Percentiles rank a stretch among this genome's conserved stretches.
phyloP scores from a whole-genome alignment of 2,329 filamentous ascomycete species.

The Fusarium sp. region DNA sequence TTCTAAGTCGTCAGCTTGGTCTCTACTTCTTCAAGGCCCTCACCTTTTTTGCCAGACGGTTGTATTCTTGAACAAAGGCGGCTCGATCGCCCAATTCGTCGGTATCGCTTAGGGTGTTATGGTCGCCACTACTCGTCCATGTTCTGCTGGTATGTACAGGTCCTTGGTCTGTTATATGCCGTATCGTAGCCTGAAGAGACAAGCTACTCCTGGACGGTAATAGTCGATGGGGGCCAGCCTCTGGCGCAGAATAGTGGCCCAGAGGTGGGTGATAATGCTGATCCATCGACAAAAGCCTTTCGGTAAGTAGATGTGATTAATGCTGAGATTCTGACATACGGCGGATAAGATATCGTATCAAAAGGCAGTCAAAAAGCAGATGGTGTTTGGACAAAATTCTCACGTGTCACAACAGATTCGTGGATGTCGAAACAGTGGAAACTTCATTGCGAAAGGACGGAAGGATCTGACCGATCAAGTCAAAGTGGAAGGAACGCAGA shows the following conservation, averaged over 20 bases:
- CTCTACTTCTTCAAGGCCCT: background rate
- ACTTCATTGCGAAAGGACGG: slow-evolving; percentile 35
- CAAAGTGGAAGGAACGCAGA: slow-evolving; percentile 4
- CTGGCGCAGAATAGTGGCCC: slow-evolving; percentile 28
- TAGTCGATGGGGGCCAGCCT: slow-evolving; percentile 22
- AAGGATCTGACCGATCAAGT: background rate
- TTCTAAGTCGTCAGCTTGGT: slow-evolving; percentile 53
- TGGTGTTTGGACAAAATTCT: slow-evolving; percentile 20
- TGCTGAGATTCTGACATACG: slow-evolving; percentile 9
- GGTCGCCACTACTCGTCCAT: slow-evolving; percentile 67
- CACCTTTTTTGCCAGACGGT: slow-evolving; percentile 68
- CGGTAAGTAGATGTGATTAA: slow-evolving; percentile 15
- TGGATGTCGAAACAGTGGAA: slow-evolving; percentile 23
- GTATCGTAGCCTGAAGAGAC: slow-evolving; percentile 43
- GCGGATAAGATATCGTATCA: slow-evolving; percentile 28
- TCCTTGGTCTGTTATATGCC: slow-evolving; percentile 38
- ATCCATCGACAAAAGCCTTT: slow-evolving; percentile 32
- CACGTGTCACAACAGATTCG: slow-evolving; percentile 34
- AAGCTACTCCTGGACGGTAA: slow-evolving; percentile 42
- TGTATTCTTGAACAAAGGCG: slow-evolving; percentile 67
- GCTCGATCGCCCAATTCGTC: slow-evolving; percentile 62
- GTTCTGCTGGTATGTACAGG: slow-evolving; percentile 60
- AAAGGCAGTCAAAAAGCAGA: slow-evolving; percentile 9
- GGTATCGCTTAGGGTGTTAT: slow-evolving; percentile 57
- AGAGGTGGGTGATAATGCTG: slow-evolving; percentile 9